Base-by-base conservation (phyloP, 1,139 yeast species). In the Diutina ranongensis region DNA sequence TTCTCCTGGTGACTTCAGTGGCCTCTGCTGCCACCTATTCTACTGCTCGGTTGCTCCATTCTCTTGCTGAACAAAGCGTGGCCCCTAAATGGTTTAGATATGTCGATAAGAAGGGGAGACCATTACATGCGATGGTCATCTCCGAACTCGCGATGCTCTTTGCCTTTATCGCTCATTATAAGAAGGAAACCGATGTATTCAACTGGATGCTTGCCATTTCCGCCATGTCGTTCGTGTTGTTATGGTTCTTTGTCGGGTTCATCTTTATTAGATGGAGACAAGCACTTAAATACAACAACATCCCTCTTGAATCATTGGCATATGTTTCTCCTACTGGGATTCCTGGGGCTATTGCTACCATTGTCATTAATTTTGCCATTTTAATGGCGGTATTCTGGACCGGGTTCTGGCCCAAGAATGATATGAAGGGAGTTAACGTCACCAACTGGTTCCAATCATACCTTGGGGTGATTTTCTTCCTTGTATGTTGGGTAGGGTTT, bases 11-110 rank as follows among this genome's bases (percentile, higher is more conserved):
- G 35, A 67, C 72, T 3, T 67, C 73, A 10, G 74, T 70, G 47
- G 74, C 71, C 22, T 64, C 71, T 3, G 63, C 71, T 18, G 65
- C 74, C 27, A 63, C 68, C 57, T 70, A 70, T 56, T 66, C 73
- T 5, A 60, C 71, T 21, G 66, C 71, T 44, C 63, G 74, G 59
- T 62, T 70, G 45, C 64, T 70, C 49, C 68, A 68, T 49, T 65
- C 74, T 9, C 63, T 69, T 54, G 60, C 72, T 15, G 68, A 64
- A 50, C 74, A 68, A 53, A 68, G 67, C 2, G 64, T 63, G 50
- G 74, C 74, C 12, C 74, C 74, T 34, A 55, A 53, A 22, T 67
- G 59, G 55, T 68, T 70, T 54, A 62, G 67, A 53, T 69, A 61
- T 53, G 63, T 67, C 46, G 75, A 70, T 57, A 67, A 62, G 50